phyloP scores from a whole-genome alignment of 331 rosid genomes.

The Telfairia occidentalis region DNA sequence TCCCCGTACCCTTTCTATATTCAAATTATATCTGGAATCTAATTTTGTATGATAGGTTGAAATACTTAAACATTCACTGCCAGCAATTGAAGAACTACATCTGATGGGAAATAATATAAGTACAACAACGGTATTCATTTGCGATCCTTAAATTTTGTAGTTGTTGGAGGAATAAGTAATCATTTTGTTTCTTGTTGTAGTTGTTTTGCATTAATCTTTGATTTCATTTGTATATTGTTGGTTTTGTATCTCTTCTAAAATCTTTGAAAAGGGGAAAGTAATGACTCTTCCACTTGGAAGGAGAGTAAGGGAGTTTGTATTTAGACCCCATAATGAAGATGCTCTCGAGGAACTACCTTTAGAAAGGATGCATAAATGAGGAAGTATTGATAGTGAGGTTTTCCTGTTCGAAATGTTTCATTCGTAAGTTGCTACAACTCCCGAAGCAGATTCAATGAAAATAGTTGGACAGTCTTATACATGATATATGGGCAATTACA shows the following conservation, averaged over 20 bases:
- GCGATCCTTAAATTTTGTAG: not conserved
- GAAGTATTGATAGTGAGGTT: not conserved
- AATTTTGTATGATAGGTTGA: slow-evolving; percentile 51
- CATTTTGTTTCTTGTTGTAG: not conserved
- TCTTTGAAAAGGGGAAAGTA: not conserved
- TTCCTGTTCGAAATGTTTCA: not conserved
- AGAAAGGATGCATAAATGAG: not conserved
- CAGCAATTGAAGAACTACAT: slow-evolving; percentile 78
- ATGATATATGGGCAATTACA: not conserved
- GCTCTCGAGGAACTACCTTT: not conserved
- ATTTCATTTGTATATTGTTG: not conserved
- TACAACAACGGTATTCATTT: slow-evolving; percentile 38
- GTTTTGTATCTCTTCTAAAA: not conserved
- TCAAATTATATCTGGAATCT: not conserved
- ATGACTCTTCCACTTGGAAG: not conserved
- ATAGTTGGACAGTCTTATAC: not conserved
- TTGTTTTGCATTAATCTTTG: not conserved
- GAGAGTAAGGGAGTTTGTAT: not conserved
- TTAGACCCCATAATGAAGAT: not conserved
- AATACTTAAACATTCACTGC: slow-evolving; percentile 43
- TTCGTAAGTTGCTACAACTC: not conserved
- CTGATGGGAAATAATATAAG: slow-evolving; percentile 72
- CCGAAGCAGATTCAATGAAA: not conserved
- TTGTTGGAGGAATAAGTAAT: not conserved
- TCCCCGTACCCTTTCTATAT: slow-evolving; percentile 4